A percentile compares a stretch with the other conserved stretches of the same genome.
phyloP scores from a whole-genome alignment of 768 basidiomycete species.

The Lenzites betulinus region DNA sequence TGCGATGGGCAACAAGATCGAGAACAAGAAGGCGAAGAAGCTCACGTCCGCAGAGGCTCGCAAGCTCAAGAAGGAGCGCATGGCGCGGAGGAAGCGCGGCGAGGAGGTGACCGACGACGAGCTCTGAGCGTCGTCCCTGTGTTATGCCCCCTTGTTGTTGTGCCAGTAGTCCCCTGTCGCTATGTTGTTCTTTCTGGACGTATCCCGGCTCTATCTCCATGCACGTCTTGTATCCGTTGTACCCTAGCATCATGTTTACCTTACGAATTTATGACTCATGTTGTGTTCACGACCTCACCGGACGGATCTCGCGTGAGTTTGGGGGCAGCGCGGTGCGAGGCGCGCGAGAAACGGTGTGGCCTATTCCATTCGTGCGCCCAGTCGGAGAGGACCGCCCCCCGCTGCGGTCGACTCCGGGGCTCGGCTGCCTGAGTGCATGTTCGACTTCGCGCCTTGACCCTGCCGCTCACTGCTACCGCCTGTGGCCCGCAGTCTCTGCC shows the following conservation, averaged over 20 bases:
- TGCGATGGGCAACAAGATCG: slow-evolving; percentile 98
- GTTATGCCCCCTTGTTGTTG: slow-evolving; percentile 19
- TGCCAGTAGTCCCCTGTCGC: slow-evolving; percentile 25
- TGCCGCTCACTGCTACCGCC: neutral
- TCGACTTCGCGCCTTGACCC: neutral
- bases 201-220: slow-evolving; percentile 23
- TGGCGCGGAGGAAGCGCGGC: slow-evolving; percentile 85
- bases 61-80: slow-evolving; percentile 96
- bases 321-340: neutral
- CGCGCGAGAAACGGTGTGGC: neutral
- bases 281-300: slow-evolving; percentile 4
- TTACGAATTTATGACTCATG: slow-evolving; percentile 23
- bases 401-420: neutral
- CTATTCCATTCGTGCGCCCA: slow-evolving; percentile 4
- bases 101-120: slow-evolving; percentile 73
- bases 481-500: slow-evolving; percentile 8
- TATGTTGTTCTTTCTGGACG: slow-evolving; percentile 28
- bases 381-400: slow-evolving; percentile 9
- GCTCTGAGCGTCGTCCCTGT: slow-evolving; percentile 33
- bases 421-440: slow-evolving; percentile 6
- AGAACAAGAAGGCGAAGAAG: slow-evolving; percentile 85
- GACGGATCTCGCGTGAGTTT: neutral
- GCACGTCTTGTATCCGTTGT: slow-evolving; percentile 26
- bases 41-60: slow-evolving; percentile 78
- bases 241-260: slow-evolving; percentile 26